These are phyloP conservation scores for Naganishia vaughanmartiniae DNA, from an alignment of 768 basidiomycete genomes.

Conservation along the genomic window DNA sequence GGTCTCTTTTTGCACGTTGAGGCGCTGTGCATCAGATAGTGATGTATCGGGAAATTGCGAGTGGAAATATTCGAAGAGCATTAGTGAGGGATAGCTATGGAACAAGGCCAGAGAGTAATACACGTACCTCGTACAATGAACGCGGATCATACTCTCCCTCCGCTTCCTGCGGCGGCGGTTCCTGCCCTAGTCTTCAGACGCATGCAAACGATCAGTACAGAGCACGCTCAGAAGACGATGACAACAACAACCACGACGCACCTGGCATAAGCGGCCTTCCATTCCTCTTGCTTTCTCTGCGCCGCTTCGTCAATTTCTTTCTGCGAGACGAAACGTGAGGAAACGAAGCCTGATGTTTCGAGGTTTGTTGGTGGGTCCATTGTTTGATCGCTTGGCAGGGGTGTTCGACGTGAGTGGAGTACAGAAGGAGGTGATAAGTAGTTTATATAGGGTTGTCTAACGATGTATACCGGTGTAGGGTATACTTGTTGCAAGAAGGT, in stretches of 20 bases:
- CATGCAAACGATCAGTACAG: not conserved
- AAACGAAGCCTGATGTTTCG: constrained; percentile 20
- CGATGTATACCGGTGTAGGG: no score
- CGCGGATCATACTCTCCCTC: constrained; percentile 50
- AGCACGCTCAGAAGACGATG: not conserved
- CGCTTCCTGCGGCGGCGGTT: constrained; percentile 47
- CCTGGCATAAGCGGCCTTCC: constrained; percentile 54
- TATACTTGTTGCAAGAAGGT: no score
- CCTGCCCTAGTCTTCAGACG: constrained; percentile 49
- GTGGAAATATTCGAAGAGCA: no score
- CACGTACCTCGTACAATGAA: constrained; percentile 50
- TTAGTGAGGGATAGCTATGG: not conserved
- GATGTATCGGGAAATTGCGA: not conserved
- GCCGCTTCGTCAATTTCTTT: constrained; percentile 51
- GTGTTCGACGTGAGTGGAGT: no score
- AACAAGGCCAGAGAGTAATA: not conserved
- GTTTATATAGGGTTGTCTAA: no score
- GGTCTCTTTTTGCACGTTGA: constrained; percentile 39
- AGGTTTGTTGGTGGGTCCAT: constrained; percentile 12
- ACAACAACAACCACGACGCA: constrained; percentile 29
- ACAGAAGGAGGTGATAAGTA: no score
- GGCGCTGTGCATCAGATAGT: constrained; percentile 2
- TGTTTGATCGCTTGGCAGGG: no score
- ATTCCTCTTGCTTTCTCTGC: constrained; percentile 49
- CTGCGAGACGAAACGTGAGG: constrained; percentile 52